A percentile compares a stretch with the other conserved stretches of the same genome.
phyloP scores from a whole-genome alignment of 1,284 basidiomycete species.

The Thecaphora thlaspeos region DNA sequence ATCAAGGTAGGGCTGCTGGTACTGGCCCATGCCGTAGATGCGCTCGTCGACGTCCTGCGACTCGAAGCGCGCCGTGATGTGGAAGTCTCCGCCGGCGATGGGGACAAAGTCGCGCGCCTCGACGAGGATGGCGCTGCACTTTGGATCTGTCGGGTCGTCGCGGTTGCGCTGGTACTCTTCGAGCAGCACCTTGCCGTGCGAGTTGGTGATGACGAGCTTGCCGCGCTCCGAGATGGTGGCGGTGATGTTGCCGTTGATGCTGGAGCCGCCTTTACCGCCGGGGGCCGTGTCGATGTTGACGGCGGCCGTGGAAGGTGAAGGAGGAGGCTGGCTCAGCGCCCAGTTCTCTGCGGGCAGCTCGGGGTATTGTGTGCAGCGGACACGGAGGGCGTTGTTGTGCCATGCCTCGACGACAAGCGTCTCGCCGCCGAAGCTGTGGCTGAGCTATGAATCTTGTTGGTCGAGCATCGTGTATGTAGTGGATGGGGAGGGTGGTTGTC shows the following conservation, averaged over 20 bases:
- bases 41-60: constrained; percentile 13
- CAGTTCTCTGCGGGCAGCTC: constrained; percentile 7
- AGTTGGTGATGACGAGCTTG: constrained; percentile 8
- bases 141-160: constrained; percentile 14
- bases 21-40: constrained; percentile 29
- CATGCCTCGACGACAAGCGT: constrained; percentile 14
- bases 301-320: background rate
- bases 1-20: constrained; percentile 14
- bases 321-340: constrained; percentile 8
- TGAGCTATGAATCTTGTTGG: constrained; percentile 1
- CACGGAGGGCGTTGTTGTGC: constrained; percentile 14
- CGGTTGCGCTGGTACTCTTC: constrained; percentile 19
- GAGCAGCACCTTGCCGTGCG: constrained; percentile 4
- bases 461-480: too few species aligned
- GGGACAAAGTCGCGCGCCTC: constrained; percentile 17
- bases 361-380: constrained; percentile 2
- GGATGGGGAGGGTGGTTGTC: too few species aligned
- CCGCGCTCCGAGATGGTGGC: constrained; percentile 9
- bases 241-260: constrained; percentile 13
- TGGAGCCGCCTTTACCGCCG: background rate
- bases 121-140: constrained; percentile 19
- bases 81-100: constrained; percentile 12
- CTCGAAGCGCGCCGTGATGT: constrained; percentile 17
- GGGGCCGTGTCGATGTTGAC: background rate
- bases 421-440: constrained; percentile 13